phyloP scores from a whole-genome alignment of 306 rosid genomes.

The Coriaria nepalensis region DNA sequence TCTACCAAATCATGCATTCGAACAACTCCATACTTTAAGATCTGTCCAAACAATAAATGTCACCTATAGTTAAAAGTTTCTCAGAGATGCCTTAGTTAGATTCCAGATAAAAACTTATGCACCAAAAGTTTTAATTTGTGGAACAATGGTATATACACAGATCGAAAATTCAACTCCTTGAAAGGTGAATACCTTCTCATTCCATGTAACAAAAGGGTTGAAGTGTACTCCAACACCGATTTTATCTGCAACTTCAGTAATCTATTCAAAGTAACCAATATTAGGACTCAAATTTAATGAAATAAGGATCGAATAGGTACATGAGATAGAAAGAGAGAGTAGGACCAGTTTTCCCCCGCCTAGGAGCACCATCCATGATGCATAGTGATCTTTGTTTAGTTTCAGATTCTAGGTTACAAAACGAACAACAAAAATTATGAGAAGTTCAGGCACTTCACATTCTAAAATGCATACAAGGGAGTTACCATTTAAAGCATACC shows the following conservation, averaged over 20 bases:
- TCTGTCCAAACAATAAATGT: constrained; percentile 28
- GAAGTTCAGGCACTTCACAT: no score
- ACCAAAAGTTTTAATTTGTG: constrained; percentile 1
- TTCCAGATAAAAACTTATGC: no score
- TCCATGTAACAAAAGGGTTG: constrained; percentile 80
- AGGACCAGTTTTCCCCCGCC: constrained; percentile 77
- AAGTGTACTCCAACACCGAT: constrained; percentile 91
- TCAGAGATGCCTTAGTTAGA: no score
- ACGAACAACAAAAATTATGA: constrained; percentile 3
- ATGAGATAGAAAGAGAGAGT: constrained; percentile 14
- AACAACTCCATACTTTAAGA: constrained; percentile 82
- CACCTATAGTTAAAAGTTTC: no score
- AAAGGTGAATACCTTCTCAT: constrained; percentile 73
- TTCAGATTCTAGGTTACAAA: constrained; percentile 47
- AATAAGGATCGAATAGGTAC: not conserved
- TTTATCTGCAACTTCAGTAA: constrained; percentile 60
- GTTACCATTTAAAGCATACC: constrained; percentile 30
- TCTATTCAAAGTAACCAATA: constrained; percentile 25
- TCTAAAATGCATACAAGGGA: no score
- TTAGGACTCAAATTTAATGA: not conserved
- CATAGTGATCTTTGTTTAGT: constrained; percentile 76
- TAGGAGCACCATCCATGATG: constrained; percentile 63
- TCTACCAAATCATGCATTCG: constrained; percentile 59
- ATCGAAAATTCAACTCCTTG: no score
- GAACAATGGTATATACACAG: no score